Percentiles rank a stretch among this genome's conserved stretches.
phyloP scores from a whole-genome alignment of 257 asterid species.

The Linderniella brevidens region DNA sequence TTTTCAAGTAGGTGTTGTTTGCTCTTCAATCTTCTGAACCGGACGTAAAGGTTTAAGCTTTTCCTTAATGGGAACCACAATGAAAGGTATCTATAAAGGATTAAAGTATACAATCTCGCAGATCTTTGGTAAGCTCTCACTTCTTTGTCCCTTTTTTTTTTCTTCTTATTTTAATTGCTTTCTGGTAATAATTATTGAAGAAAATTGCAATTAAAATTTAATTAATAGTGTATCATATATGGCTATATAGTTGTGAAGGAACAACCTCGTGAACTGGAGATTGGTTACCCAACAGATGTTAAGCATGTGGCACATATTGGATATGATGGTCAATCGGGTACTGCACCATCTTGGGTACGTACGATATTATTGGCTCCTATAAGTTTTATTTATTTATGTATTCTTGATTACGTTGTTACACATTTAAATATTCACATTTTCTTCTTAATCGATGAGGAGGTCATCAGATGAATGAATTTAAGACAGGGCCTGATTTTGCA shows the following conservation, averaged over 20 bases:
- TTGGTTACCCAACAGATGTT: conserved; percentile 59
- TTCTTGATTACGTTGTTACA: too few species aligned
- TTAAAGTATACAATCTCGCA: conserved; percentile 40
- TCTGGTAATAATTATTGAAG: background rate
- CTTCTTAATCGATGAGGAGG: too few species aligned
- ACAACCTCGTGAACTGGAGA: conserved; percentile 29
- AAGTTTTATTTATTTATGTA: too few species aligned
- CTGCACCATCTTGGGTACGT: conserved; percentile 49
- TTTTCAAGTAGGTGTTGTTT: too few species aligned
- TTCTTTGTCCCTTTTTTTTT: background rate
- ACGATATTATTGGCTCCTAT: background rate
- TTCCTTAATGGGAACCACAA: conserved; percentile 41
- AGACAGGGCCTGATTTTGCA: conserved; percentile 28
- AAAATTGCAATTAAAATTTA: background rate
- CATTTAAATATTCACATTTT: too few species aligned
- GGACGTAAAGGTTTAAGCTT: background rate
- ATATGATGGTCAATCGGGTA: conserved; percentile 44
- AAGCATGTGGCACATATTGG: conserved; percentile 64
- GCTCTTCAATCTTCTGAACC: too few species aligned
- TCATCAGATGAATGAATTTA: conserved; percentile 36
- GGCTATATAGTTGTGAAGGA: conserved; percentile 41
- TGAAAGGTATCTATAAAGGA: conserved; percentile 66
- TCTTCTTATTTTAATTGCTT: background rate
- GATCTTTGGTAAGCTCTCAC: conserved; percentile 29
- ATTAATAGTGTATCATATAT: background rate